Evolutionary conservation across 371 early-diverging fungal genomes (phyloP), one percentile per base, ranked within the genome.

Genomic region (Caulochytrium protostelioides): DNA sequence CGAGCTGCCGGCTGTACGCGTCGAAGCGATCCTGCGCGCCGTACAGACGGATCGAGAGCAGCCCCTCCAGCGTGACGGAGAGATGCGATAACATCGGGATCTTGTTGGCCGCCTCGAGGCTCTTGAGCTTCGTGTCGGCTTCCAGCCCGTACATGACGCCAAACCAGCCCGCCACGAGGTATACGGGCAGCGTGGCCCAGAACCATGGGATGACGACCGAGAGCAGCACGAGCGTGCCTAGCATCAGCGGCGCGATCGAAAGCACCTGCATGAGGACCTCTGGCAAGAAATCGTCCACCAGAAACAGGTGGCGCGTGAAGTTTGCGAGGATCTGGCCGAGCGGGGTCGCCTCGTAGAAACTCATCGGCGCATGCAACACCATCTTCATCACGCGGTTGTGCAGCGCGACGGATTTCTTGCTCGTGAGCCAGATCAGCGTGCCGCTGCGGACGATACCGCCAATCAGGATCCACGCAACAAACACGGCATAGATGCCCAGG

Each of bases 301-400:
- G 68, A 41, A 68, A 70, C 34, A 83, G 65, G 54, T 94, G 85
- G 34, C 81, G 78, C 46, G 83, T 78, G 50, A 92, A 84, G 40
- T 79, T 61, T 40, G 83, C 74, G 28, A 87, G 44, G 25, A 86
- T 73, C 28, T 82, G 70, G 14, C 89, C 89, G 10, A 85, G 46
- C 0, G 86, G 94, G 2, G 89, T 92, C 0, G 76, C 73, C 42
- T 86, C 83, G 44, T 70, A 83, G 43, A 85, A 89, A 0, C 74
- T 65, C 87, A 89, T 89, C 8, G 90, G 89, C 4, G 89, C 82
- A 2, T 68, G 60, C 35, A 57, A 41, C 4, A 63, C 44, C 17
- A 41, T 43, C 27, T 43, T 19, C 1, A 55, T 23, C 18, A 67
- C 54, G 4, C 54, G 43, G 15, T 61, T 53, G 42, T 74, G 72